A percentile compares a stretch with the other conserved stretches of the same genome.
phyloP scores from a whole-genome alignment of 1,284 basidiomycete genomes.

The Puccinia coronata region DNA sequence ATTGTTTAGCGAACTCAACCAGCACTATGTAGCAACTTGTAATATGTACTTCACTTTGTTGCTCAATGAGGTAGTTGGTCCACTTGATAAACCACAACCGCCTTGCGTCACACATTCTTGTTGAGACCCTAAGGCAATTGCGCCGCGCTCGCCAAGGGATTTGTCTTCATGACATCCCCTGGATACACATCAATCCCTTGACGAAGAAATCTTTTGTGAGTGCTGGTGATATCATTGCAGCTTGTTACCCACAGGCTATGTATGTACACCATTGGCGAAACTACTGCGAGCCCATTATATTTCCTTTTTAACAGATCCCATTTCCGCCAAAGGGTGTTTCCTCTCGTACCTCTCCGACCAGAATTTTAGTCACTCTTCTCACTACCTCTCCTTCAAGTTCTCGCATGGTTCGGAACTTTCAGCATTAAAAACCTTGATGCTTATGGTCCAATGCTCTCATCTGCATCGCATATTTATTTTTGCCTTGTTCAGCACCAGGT shows the following conservation, averaged over 20 bases:
- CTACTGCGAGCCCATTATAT: not conserved
- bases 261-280: not conserved
- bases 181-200: constrained; percentile 13
- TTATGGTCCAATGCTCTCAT: constrained; percentile 15
- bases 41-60: too few relatives aligned
- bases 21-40: too few relatives aligned
- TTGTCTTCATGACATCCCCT: not conserved
- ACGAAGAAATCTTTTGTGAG: not conserved
- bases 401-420: constrained; percentile 16
- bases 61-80: too few relatives aligned
- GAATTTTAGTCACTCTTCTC: not conserved
- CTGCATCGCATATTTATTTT: not conserved
- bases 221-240: too few relatives aligned
- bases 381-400: not conserved
- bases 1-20: too few relatives aligned
- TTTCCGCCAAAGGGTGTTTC: not conserved
- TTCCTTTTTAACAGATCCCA: not conserved
- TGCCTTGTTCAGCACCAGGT: not conserved
- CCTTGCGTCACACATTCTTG: not conserved
- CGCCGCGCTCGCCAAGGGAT: constrained; percentile 8
- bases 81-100: too few relatives aligned
- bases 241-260: not conserved
- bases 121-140: not conserved
- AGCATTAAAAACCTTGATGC: not conserved
- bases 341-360: not conserved